These are phyloP conservation scores for Metschnikowia lachancei DNA, from an alignment of 805 yeast genomes.

Conservation along the genomic window DNA sequence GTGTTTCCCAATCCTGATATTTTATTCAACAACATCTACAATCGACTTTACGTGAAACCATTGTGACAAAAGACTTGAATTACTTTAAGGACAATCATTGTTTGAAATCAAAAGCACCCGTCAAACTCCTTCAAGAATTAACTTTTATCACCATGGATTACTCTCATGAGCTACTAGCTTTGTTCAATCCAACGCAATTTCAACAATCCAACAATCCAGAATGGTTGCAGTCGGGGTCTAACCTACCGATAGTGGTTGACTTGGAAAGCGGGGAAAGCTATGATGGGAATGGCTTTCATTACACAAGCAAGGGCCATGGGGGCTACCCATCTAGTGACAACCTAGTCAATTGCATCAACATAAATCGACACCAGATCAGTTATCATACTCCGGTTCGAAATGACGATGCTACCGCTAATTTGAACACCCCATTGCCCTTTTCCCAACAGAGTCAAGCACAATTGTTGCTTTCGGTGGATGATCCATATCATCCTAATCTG, in stretches of 20 bases:
- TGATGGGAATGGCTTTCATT: not conserved
- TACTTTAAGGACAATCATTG: too few species aligned
- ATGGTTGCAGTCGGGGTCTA: constrained; percentile 7
- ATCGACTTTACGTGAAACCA: not conserved
- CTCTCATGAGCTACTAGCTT: constrained; percentile 11
- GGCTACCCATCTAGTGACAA: not conserved
- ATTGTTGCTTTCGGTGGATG: constrained; percentile 2
- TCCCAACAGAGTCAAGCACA: constrained; percentile 7
- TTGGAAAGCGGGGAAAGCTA: constrained; percentile 4
- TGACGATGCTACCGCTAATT: not conserved
- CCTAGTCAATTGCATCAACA: constrained; percentile 1
- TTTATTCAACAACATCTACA: not conserved
- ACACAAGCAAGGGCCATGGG: not conserved
- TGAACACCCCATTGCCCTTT: not conserved
- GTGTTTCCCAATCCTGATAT: not conserved
- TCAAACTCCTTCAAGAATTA: too few species aligned
- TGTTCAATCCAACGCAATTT: constrained; percentile 5
- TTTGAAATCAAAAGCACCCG: too few species aligned
- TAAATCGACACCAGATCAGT: not conserved
- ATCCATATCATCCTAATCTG: not conserved
- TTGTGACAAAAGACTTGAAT: too few species aligned
- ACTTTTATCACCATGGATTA: constrained; percentile 3
- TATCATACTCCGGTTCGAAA: not conserved
- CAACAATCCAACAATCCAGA: constrained; percentile 3
- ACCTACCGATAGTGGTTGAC: constrained; percentile 1